Conservation (phyloP, 306 rosid species). For the Malus sieversii region DNA sequence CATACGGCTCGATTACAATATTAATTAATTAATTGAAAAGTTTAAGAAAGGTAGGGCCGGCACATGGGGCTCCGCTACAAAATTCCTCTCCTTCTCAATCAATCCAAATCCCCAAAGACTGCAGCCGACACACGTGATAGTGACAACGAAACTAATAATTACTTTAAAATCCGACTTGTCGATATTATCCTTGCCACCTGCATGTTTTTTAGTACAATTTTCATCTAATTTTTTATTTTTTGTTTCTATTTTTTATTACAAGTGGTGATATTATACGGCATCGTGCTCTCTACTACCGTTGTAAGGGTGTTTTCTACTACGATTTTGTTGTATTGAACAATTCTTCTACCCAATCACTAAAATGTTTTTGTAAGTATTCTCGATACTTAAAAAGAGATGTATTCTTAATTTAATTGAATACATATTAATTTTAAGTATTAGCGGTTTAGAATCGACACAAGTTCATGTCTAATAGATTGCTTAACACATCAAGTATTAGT, state of each 20-base stretch:
- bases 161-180: conserved; percentile 1
- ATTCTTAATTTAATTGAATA: too few relatives aligned
- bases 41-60: background rate
- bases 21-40: background rate
- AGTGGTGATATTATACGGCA: background rate
- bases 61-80: background rate
- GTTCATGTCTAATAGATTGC: too few relatives aligned
- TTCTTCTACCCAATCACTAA: too few relatives aligned
- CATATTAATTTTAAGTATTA: too few relatives aligned
- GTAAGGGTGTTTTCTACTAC: background rate
- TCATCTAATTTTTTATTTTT: background rate
- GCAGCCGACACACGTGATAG: conserved; percentile 13
- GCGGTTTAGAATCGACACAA: too few relatives aligned
- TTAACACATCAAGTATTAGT: too few relatives aligned
- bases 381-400: fast-evolving
- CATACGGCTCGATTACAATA: background rate
- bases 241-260: background rate
- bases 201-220: background rate
- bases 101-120: background rate
- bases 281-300: background rate
- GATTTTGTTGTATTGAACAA: too few relatives aligned
- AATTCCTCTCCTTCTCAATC: background rate
- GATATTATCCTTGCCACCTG: conserved; percentile 1
- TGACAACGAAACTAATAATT: background rate
- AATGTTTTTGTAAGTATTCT: too few relatives aligned